A percentile compares a stretch with the other conserved stretches of the same genome.
Evolutionary conservation across 1,284 basidiomycete species (phyloP).

Genomic region (Ceratobasidium sp.): DNA sequence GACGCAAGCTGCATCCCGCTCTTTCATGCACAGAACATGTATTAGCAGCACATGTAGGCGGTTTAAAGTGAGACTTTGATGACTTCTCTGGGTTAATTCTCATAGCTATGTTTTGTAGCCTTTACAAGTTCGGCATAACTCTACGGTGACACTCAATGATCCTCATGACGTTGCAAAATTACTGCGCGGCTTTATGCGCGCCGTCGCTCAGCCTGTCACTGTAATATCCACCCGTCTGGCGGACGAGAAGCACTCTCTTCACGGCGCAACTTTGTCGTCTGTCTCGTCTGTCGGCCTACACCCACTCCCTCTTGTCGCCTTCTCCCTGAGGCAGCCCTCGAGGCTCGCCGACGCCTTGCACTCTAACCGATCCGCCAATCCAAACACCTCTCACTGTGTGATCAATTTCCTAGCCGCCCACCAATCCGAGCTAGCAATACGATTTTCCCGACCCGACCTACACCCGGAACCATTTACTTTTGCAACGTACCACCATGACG

Average conservation of each 20-base stretch:
- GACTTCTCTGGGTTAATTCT: neutral
- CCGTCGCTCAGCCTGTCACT: constrained; percentile 40
- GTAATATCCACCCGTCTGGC: constrained; percentile 28
- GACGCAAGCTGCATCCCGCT: neutral
- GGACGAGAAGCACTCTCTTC: constrained; percentile 53
- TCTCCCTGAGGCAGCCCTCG: constrained; percentile 88
- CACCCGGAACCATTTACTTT: constrained; percentile 65
- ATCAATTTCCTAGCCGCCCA: constrained; percentile 73
- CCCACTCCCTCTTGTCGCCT: constrained; percentile 85
- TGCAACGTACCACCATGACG: constrained; percentile 57
- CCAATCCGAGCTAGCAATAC: constrained; percentile 65
- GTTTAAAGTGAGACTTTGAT: neutral
- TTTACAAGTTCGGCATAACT: neutral
- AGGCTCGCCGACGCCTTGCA: constrained; percentile 76
- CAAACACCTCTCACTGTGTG: constrained; percentile 61
- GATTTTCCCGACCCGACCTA: constrained; percentile 72
- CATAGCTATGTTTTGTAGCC: neutral
- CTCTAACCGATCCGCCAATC: constrained; percentile 51
- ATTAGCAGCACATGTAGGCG: neutral
- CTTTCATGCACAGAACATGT: constrained; percentile 10
- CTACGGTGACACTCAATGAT: neutral
- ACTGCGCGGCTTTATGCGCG: constrained; percentile 33
- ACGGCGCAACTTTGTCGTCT: constrained; percentile 92
- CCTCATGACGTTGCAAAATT: constrained; percentile 1
- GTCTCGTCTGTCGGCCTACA: constrained; percentile 91